Conservation (phyloP, 108 stramenopile genomes). For the Nannochloropsis salina region DNA sequence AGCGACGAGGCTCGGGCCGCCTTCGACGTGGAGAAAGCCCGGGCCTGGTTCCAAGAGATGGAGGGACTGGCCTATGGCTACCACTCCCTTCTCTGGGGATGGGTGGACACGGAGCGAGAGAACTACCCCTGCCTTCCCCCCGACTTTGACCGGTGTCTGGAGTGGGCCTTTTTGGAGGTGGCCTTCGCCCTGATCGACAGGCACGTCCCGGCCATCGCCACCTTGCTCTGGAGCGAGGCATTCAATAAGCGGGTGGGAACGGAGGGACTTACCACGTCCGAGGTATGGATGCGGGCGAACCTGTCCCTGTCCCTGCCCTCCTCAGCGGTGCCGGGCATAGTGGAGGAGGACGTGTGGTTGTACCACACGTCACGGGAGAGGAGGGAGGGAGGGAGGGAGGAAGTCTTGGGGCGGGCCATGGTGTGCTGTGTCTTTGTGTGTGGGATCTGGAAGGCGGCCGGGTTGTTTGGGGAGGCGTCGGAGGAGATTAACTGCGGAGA, state of each 20-base stretch:
- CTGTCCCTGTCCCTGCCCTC: neutral
- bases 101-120: constrained; percentile 24
- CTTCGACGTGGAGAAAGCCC: constrained; percentile 17
- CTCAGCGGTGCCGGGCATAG: neutral
- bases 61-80: constrained; percentile 26
- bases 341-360: constrained; percentile 18
- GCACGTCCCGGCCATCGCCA: constrained; percentile 2
- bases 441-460: constrained; percentile 28
- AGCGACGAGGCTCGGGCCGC: constrained; percentile 21
- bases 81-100: constrained; percentile 23
- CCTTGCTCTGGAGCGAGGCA: constrained; percentile 21
- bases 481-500: constrained; percentile 29
- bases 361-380: constrained; percentile 24
- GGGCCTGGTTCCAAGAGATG: constrained; percentile 18
- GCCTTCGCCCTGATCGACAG: neutral
- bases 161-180: constrained; percentile 29
- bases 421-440: constrained; percentile 35
- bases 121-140: constrained; percentile 30
- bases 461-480: constrained; percentile 20
- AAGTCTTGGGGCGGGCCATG: constrained; percentile 22
- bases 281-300: neutral
- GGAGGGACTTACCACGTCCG: neutral
- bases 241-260: constrained; percentile 13
- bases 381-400: constrained; percentile 1
- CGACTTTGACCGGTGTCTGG: constrained; percentile 25